Evolutionary conservation across 2,329 filamentous ascomycete genomes (phyloP), one percentile per base, ranked within the genome.

Genomic region (Rhinocladiella similis): DNA sequence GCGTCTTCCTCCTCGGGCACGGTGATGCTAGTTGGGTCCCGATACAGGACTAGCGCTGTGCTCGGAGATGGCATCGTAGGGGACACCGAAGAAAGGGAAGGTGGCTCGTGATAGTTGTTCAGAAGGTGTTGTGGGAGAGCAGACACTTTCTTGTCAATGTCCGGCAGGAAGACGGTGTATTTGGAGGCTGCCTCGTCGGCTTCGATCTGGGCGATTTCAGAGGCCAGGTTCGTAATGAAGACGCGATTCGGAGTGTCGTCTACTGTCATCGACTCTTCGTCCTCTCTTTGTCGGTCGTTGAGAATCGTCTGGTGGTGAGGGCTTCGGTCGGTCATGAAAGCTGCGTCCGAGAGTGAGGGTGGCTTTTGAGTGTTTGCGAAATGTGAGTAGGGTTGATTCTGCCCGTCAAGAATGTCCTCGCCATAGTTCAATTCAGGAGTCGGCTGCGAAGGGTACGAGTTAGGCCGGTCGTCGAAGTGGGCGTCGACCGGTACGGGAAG

Each of bases 141-240:
- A 60, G 80, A 81, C 50, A 97, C 80, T 69, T 90, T 88, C 73
- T 89, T 90, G 69, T 93, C 88, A 53, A 97, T 89, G 69, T 95
- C 90, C 0, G 91, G 86, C 0, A 96, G 81, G 76, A 97, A 63
- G 20, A 91, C 68, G 92, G 80, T 46, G 59, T 81, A 79, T 6
- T 25, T 25, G 16, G 50, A 45, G 1, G 47, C 56, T 49, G 77
- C 74, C 54, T 85, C 80, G 41, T 83, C 77, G 47, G 79, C 76
- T 58, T 88, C 84, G 25, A 81, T 77, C 62, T 87, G 85, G 13
- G 87, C 87, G 46, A 97, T 82, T 74, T 97, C 93, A 65, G 88
- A 88, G 69, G 96, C 91, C 9, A 99, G 80, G 72, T 95, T 86
- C 77, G 92, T 87, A 65, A 99, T 91, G 79, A 94, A 97, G 58